Percentiles rank a stretch among this genome's conserved stretches.
phyloP scores from a whole-genome alignment of 2,329 filamentous ascomycete genomes.

The Epichloe gansuensis region DNA sequence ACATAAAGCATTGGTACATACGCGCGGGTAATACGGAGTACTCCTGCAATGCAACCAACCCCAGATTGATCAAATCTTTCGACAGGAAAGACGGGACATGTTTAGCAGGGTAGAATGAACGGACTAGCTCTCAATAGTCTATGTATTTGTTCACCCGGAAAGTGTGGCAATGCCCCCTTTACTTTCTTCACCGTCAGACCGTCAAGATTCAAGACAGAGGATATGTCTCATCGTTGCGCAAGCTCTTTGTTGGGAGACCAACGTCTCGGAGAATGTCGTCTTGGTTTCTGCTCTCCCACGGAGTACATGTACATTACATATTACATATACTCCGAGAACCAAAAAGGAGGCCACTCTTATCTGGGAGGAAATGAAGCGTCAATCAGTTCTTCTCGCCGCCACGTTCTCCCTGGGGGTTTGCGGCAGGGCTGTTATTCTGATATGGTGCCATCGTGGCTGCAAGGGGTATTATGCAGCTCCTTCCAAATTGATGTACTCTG shows the following conservation, averaged over 20 bases:
- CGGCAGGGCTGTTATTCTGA: not conserved
- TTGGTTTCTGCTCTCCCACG: not conserved
- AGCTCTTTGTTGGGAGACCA: not conserved
- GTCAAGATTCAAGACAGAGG: not conserved
- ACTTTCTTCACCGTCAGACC: not conserved
- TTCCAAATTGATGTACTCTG: too few relatives aligned
- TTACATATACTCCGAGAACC: not conserved
- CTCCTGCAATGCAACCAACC: not conserved
- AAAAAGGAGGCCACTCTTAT: not conserved
- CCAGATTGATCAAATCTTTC: not conserved
- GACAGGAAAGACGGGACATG: not conserved
- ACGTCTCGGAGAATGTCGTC: not conserved
- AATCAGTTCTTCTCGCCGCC: not conserved
- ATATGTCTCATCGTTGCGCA: not conserved
- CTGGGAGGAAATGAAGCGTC: not conserved
- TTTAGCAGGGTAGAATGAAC: not conserved
- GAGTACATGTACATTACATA: too few relatives aligned
- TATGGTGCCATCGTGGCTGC: not conserved
- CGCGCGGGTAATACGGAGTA: too few relatives aligned
- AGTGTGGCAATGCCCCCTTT: not conserved
- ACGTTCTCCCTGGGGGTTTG: not conserved
- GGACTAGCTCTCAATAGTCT: not conserved
- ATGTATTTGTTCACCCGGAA: not conserved
- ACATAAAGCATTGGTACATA: too few relatives aligned
- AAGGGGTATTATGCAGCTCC: too few relatives aligned